Conservation (phyloP, 768 basidiomycete genomes). For the Infundibulicybe gibba region DNA sequence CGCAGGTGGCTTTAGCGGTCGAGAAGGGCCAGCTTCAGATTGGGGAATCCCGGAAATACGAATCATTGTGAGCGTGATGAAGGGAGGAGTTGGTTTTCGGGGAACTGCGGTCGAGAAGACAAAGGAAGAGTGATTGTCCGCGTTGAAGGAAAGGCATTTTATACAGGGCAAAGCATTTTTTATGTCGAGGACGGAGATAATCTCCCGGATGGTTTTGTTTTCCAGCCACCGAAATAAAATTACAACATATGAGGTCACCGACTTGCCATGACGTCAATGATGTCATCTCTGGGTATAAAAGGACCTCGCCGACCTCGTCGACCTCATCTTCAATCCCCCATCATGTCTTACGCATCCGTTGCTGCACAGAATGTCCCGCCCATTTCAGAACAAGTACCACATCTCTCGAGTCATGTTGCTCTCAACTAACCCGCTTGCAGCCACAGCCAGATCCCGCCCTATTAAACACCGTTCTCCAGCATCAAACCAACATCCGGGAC, state of each 20-base stretch:
- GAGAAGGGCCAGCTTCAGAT: slow-evolving; percentile 20
- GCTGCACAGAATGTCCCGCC: slow-evolving; percentile 57
- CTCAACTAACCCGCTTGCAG: slow-evolving; percentile 22
- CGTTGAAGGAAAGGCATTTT: too few relatives aligned
- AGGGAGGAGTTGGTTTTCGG: slow-evolving; percentile 5
- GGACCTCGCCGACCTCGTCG: too few relatives aligned
- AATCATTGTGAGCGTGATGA: slow-evolving; percentile 26
- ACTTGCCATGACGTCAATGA: neutral
- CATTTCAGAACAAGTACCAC: slow-evolving; percentile 37
- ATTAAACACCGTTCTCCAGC: slow-evolving; percentile 46
- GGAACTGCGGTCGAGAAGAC: too few relatives aligned
- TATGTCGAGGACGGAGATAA: too few relatives aligned
- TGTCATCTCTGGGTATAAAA: neutral
- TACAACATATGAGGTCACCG: neutral
- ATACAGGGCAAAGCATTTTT: too few relatives aligned
- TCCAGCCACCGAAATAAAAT: too few relatives aligned
- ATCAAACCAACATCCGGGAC: slow-evolving; percentile 10
- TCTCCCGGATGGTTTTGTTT: too few relatives aligned
- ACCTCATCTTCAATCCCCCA: slow-evolving; percentile 1
- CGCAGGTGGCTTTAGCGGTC: slow-evolving; percentile 31
- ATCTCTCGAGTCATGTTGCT: neutral
- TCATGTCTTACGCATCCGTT: slow-evolving; percentile 75
- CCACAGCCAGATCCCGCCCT: slow-evolving; percentile 66
- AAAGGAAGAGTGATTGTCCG: too few relatives aligned
- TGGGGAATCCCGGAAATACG: slow-evolving; percentile 24